Conservation (phyloP, 2,329 filamentous ascomycete species). For the Fusarium lateritium region DNA sequence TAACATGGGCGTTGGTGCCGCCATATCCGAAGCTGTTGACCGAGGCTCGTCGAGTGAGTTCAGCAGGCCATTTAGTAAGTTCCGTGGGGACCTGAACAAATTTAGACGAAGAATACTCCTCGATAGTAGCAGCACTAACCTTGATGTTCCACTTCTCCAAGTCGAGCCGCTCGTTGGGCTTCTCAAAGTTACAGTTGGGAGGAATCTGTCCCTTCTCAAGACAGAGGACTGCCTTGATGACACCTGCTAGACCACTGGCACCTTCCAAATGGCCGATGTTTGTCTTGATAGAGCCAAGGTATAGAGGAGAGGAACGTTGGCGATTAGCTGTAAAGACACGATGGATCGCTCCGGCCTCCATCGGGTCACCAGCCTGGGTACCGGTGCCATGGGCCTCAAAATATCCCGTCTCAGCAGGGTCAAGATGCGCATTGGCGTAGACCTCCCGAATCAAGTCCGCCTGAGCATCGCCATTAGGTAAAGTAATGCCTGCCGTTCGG, state of each 20-base stretch:
- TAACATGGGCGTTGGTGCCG: constrained; percentile 12
- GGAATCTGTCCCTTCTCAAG: constrained; percentile 2
- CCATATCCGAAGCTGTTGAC: constrained; percentile 10
- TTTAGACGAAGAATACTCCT: too few relatives aligned
- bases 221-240: constrained; percentile 1
- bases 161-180: neutral
- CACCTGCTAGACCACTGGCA: neutral
- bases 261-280: constrained; percentile 1
- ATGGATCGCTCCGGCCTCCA: neutral
- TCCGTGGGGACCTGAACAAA: neutral
- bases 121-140: neutral
- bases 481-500: neutral
- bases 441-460: constrained; percentile 1
- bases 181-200: constrained; percentile 3
- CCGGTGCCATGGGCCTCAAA: constrained; percentile 59
- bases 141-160: constrained; percentile 5
- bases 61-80: neutral
- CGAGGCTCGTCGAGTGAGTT: neutral
- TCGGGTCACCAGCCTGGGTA: constrained; percentile 54
- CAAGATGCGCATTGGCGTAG: constrained; percentile 7
- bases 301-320: neutral
- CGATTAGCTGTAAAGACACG: neutral
- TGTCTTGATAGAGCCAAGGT: constrained; percentile 6
- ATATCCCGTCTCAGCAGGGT: neutral
- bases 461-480: constrained; percentile 6